Evolutionary conservation across 306 rosid genomes (phyloP).

Genomic region (Phaseolus lunatus): DNA sequence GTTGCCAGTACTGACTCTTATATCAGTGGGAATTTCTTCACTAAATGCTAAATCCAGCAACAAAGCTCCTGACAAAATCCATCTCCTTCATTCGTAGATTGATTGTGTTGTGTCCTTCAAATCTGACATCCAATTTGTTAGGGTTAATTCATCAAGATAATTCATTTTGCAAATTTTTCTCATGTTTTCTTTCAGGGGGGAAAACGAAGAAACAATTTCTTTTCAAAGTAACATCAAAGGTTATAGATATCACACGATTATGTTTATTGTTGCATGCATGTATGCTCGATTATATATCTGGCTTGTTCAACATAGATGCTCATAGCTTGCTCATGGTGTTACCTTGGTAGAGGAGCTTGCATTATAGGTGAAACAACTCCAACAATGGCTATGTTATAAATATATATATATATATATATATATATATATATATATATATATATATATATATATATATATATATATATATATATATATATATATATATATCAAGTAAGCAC

Average conservation of each 20-base stretch:
- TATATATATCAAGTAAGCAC: no score
- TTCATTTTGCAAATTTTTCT: no score
- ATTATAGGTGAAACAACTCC: neutral
- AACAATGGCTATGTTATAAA: neutral
- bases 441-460: no score
- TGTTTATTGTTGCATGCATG: neutral
- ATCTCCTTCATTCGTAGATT: conserved; percentile 20
- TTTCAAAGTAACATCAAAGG: neutral
- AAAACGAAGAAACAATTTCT: neutral
- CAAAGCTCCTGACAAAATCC: conserved; percentile 35
- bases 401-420: no score
- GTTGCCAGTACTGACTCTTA: conserved; percentile 12
- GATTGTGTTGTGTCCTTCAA: conserved; percentile 19
- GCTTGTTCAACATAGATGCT: neutral
- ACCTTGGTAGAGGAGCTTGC: no score
- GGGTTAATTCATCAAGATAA: neutral
- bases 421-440: no score
- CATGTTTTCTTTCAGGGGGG: neutral
- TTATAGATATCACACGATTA: no score
- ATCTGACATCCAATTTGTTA: conserved; percentile 17
- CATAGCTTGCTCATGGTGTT: no score
- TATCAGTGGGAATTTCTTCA: conserved; percentile 31
- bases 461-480: no score
- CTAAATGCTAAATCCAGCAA: conserved; percentile 35
- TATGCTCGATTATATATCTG: neutral